Evolutionary conservation across 306 rosid species (phyloP), one percentile per base, ranked within the genome.

Genomic region (Leucaena leucocephala): DNA sequence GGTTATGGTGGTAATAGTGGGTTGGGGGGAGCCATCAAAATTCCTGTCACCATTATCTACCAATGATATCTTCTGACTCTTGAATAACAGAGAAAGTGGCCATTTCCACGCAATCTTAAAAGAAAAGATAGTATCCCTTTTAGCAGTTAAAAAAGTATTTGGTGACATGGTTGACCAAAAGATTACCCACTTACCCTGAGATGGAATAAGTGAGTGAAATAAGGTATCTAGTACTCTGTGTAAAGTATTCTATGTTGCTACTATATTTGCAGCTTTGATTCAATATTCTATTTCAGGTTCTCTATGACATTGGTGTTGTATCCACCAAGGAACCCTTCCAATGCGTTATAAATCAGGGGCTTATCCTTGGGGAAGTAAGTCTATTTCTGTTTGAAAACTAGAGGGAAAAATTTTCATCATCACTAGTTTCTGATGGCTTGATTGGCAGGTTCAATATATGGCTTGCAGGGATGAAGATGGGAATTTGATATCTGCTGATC

Each of bases 331-430:
- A 95, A 83, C 98, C 98, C 48, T 95, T 95, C 87, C 92, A 92
- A 76, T 95, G 98, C 83, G 98, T 95, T 81, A 95, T 95, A 86
- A 95, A 95, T 83, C 98, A 92, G 91, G 98, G 98, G 78, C 90
- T 92, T 76, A 91, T 95, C 84, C 98, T 92, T 69, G 98, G 98
- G 39, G 97, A 95, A 87, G 98, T 94, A 86, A 80, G 87, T 86
- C 22, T 63, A 59, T 69, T 82, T 78, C 57, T 44, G 73, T 69
- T 43, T 63, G 74, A 80, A 75, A 61, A 42, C 57, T 71, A 27
- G 57, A 5, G 5, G 22, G 34, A 22, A 14, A 11, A 16, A 14
- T n/a, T 55, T 59, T 59, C 45, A 40, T 79, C 39, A 36, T 42
- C 43, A 27, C 70, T 38, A 63, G 74, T 85, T 80, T 81, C 81